Evolutionary conservation across 2,329 filamentous ascomycete genomes (phyloP).

Genomic region (Colletotrichum cereale): DNA sequence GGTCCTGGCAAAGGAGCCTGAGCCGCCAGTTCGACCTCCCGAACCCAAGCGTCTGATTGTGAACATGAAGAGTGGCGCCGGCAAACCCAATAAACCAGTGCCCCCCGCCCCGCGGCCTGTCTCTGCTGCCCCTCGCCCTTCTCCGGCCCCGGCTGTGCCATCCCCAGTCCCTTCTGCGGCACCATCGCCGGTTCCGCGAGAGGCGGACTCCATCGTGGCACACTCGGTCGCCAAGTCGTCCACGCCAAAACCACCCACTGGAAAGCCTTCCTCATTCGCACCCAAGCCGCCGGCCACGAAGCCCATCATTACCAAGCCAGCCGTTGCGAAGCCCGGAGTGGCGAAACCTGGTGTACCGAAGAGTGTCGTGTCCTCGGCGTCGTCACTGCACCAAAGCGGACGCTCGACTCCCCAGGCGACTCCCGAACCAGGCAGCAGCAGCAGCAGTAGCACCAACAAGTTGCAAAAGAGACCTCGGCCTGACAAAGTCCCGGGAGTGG

Average conservation of each 20-base stretch:
- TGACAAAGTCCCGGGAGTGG: conserved; percentile 53
- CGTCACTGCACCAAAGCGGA: conserved; percentile 12
- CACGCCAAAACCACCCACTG: conserved; percentile 5
- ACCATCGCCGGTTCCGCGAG: conserved; percentile 29
- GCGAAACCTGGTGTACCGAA: conserved; percentile 15
- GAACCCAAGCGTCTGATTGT: conserved; percentile 48
- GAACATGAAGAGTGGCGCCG: conserved; percentile 50
- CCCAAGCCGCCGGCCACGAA: background rate
- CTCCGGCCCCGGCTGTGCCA: conserved; percentile 16
- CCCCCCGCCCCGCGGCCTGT: conserved; percentile 27
- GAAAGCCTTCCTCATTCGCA: background rate
- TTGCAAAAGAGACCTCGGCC: conserved; percentile 52
- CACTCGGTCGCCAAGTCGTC: conserved; percentile 25
- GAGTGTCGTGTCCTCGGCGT: conserved; percentile 7
- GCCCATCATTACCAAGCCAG: conserved; percentile 43
- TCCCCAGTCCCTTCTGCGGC: conserved; percentile 24
- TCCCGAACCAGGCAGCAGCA: conserved; percentile 38
- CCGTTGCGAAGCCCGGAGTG: conserved; percentile 24
- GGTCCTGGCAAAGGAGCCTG: conserved; percentile 37
- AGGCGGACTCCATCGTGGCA: conserved; percentile 40
- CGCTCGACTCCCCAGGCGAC: conserved; percentile 30
- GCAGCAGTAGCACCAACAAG: conserved; percentile 29
- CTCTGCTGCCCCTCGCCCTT: conserved; percentile 21
- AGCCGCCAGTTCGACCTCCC: conserved; percentile 35
- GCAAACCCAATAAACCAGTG: conserved; percentile 52